Conservation (phyloP, 257 asterid genomes). For the Mentha longifolia region DNA sequence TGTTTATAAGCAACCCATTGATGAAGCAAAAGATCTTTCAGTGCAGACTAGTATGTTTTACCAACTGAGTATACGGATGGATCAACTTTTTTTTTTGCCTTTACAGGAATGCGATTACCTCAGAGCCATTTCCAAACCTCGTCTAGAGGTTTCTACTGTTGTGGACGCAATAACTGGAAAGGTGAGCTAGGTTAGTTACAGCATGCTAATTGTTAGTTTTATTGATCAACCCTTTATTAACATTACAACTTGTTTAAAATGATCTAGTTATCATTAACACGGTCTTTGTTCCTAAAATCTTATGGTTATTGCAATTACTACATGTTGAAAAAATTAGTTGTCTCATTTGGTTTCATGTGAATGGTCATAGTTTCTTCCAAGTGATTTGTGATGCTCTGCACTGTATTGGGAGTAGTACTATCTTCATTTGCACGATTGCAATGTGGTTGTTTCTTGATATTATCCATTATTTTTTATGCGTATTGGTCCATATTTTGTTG, state of each 20-base stretch:
- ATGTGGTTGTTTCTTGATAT: slow-evolving; percentile 1
- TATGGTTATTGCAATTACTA: slow-evolving; percentile 12
- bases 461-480: not conserved
- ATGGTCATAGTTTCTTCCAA: slow-evolving; percentile 15
- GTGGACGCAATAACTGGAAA: slow-evolving; percentile 88
- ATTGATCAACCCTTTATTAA: slow-evolving; percentile 8
- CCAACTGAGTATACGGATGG: slow-evolving; percentile 15
- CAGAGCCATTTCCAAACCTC: slow-evolving; percentile 72
- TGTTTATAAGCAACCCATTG: not conserved
- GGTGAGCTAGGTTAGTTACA: slow-evolving; percentile 46
- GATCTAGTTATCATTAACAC: not conserved
- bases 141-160: slow-evolving; percentile 74
- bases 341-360: slow-evolving; percentile 25
- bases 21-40: not conserved
- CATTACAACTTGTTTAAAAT: not conserved
- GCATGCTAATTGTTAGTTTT: not conserved
- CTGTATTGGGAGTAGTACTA: slow-evolving; percentile 1
- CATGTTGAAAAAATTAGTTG: slow-evolving; percentile 8
- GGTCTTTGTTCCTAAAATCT: slow-evolving; percentile 2
- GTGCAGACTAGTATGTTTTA: slow-evolving; percentile 8
- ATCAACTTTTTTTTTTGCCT: slow-evolving; percentile 32
- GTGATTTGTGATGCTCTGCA: slow-evolving; percentile 7
- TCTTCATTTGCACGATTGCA: not conserved
- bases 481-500: not conserved
- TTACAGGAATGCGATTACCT: slow-evolving; percentile 89